Base-by-base conservation (phyloP, 371 early-diverging fungal species). In the Quaeritorhiza haematococci region DNA sequence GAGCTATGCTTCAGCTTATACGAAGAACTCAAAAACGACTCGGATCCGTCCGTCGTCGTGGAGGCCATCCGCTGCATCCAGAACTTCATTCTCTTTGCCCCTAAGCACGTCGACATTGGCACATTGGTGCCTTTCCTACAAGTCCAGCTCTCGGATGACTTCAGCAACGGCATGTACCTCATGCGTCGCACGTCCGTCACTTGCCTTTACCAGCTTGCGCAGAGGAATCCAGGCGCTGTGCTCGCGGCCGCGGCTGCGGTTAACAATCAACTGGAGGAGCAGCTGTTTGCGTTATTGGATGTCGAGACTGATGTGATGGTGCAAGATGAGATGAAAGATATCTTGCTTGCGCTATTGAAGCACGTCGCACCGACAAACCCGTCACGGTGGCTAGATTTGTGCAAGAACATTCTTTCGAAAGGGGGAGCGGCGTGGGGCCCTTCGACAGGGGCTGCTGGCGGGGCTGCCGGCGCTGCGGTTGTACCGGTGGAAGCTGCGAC, bases 1-100 rank as follows among this genome's bases (percentile, higher is more conserved):
- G 88, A 89, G 32, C 68, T 90, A 0, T 88, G 90, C 62, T 75
- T 89, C 21, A 79, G 79, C 21, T 72, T 92, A 49, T 88, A 88
- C 35, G 89, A 89, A 54, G 87, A 87, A 55, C 68, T 92, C 38
- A 84, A 85, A 43, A 72, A 86, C 61, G 89, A 91, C 53, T 77
- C 84, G 1, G 89, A 91, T 51, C 85, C 86, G 33, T 80, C 84
- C 49, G 90, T 90, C 21, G 84, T 89, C 41, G 86, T 90, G 24
- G 90, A 92, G 68, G 91, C 90, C 1, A 88, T 93, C 56, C 83
- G 88, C 24, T 93, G 92, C 59, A 84, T 87, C 30, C 92, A 92
- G 57, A 87, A 92, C 52, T 85, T 94, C 50, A 85, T 92, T 53
- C 84, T 92, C 83, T 91, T 93, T 79, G 90, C 92, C 0, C 91